Percentiles rank a stretch among this genome's conserved stretches.
phyloP scores from a whole-genome alignment of 164 flowering plant species.

The Stephania cephalantha region DNA sequence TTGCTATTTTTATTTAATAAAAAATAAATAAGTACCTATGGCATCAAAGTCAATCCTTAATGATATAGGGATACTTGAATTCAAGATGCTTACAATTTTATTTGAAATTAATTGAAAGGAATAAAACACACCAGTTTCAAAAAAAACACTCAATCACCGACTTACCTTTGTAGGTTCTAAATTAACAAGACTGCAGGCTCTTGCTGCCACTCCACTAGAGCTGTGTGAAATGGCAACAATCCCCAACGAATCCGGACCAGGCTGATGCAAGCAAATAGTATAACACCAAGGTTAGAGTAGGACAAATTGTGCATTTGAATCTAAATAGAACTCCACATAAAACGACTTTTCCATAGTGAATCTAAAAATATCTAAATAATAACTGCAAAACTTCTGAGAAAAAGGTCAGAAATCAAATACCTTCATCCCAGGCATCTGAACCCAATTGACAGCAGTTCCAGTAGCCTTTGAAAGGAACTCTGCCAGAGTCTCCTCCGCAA shows the following conservation, averaged over 20 bases:
- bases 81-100: no score
- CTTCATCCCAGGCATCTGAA: slow-evolving; percentile 97
- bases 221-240: slow-evolving; percentile 60
- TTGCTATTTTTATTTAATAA: not conserved
- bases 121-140: no score
- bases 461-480: slow-evolving; percentile 91
- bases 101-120: not conserved
- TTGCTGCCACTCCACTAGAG: slow-evolving; percentile 71
- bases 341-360: not conserved
- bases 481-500: slow-evolving; percentile 82
- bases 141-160: not conserved
- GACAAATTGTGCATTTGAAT: not conserved
- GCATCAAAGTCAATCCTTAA: not conserved
- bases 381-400: not conserved
- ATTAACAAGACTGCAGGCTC: slow-evolving; percentile 71
- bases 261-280: slow-evolving; percentile 30
- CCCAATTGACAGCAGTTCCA: slow-evolving; percentile 91
- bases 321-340: not conserved
- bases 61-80: not conserved
- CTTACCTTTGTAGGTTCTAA: slow-evolving; percentile 62
- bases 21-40: not conserved
- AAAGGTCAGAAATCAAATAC: slow-evolving; percentile 19
- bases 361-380: not conserved
- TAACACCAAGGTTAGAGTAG: not conserved
- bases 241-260: slow-evolving; percentile 92